Base-by-base conservation (phyloP, 2,329 filamentous ascomycete genomes). In the Pyricularia pennisetigena region DNA sequence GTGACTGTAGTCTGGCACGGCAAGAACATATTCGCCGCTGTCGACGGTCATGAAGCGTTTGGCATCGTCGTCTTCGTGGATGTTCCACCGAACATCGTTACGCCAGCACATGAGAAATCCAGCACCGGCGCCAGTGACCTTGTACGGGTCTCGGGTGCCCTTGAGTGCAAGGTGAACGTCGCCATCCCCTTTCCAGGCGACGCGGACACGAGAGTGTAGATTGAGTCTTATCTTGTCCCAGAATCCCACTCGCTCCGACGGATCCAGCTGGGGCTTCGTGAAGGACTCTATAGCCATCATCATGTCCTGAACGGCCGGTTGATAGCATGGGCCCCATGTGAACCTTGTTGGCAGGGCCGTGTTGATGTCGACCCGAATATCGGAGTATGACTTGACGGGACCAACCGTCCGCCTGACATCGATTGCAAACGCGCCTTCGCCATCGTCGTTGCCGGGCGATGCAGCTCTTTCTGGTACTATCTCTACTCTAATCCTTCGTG, bases 221-320 rank as follows among this genome's bases (percentile, higher is more conserved):
- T 90, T 94, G 54, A 99, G 84, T 68, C 95, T 86, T 67, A 99
- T 94, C 82, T 99, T 99, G 79, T 99, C 95, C 95, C 95, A 99
- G 81, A 99, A 99, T 3, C 95, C 95, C 64, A 97, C 93, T 68
- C 91, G 86, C 71, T 99, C 96, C 0, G 95, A 98, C 0, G 92
- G 90, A 76, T 99, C 96, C 30, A 97, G 84, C 71, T 94, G 94
- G 8, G 94, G 93, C 76, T 99, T 99, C 0, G 94, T 97, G 76
- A 99, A 98, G 2, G 92, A 94, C 78, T 99, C 95, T 70, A 99
- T 91, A 29, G 94, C 94, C 86, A 98, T 97, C 95, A 99, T 99
- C 91, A 98, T 97, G 75, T 99, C 96, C 77, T 99, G 95, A 65
- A 99, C 94, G 1, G 94, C 94, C 30, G 96, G 95, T 75, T 99